Evolutionary conservation across 306 rosid species (phyloP).

Genomic region (peach (Prunus persica)): DNA sequence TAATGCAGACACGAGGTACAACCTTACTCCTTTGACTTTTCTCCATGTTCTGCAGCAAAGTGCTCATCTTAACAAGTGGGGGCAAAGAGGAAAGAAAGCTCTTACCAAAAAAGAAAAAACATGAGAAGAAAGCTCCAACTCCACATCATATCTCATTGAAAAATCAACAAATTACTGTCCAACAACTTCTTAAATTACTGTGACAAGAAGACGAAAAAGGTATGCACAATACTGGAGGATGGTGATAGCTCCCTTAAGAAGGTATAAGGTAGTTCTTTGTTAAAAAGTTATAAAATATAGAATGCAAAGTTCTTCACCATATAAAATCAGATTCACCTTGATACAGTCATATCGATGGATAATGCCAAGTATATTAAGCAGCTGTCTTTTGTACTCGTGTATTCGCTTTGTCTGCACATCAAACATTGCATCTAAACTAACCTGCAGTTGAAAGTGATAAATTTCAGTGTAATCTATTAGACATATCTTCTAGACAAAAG

Average conservation of each 20-base stretch:
- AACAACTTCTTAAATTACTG: constrained; percentile 4
- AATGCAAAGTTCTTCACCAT: constrained; percentile 13
- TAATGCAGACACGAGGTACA: constrained; percentile 74
- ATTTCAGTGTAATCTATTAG: constrained; percentile 15
- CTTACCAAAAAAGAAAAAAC: background rate
- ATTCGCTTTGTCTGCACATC: constrained; percentile 81
- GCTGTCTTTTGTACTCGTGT: constrained; percentile 77
- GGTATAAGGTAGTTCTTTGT: background rate
- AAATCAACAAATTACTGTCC: too few relatives aligned
- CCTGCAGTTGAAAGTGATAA: constrained; percentile 42
- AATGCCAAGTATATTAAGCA: constrained; percentile 69
- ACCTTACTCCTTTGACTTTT: constrained; percentile 53
- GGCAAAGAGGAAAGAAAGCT: background rate
- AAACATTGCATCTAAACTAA: constrained; percentile 78
- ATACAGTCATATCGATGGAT: constrained; percentile 72
- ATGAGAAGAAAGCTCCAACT: background rate
- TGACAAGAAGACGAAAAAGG: constrained; percentile 14
- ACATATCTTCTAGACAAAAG: constrained; percentile 4
- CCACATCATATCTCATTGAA: too few relatives aligned
- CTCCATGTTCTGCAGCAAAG: constrained; percentile 51
- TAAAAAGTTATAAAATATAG: background rate
- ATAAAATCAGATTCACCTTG: constrained; percentile 46
- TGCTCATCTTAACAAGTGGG: constrained; percentile 8
- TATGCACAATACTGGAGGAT: background rate
- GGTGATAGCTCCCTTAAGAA: background rate